phyloP scores from a whole-genome alignment of 139 green algal genomes.

The Desmodesmus armatus region DNA sequence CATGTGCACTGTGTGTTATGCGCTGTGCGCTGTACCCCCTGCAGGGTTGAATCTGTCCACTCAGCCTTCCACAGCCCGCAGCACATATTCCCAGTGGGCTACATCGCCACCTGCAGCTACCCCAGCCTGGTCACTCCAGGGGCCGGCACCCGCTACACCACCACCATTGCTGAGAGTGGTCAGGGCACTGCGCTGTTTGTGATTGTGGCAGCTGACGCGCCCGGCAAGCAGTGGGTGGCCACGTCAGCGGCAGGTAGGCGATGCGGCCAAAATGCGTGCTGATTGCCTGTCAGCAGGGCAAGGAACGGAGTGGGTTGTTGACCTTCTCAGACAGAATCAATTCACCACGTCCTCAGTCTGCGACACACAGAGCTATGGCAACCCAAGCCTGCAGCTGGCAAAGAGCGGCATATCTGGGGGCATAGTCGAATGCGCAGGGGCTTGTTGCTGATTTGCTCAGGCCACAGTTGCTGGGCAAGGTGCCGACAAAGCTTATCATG shows the following conservation, averaged over 20 bases:
- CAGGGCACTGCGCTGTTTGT: slow-evolving; percentile 10
- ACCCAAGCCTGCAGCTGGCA: background rate
- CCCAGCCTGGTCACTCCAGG: background rate
- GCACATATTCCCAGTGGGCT: slow-evolving; percentile 14
- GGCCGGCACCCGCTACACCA: background rate
- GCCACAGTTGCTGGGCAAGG: background rate
- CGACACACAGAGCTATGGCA: background rate
- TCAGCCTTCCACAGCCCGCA: slow-evolving; percentile 1
- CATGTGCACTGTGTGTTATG: background rate
- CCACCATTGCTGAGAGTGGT: slow-evolving; percentile 18
- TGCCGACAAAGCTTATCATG: background rate
- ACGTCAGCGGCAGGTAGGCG: background rate
- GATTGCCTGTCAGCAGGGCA: slow-evolving; percentile 18
- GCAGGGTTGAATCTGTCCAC: background rate
- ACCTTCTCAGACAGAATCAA: background rate
- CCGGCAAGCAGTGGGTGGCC: slow-evolving; percentile 29
- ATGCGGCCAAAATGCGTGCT: too few species aligned
- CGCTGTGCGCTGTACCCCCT: background rate
- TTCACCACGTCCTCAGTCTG: background rate
- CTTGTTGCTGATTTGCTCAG: background rate
- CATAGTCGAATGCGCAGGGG: background rate
- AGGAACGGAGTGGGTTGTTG: slow-evolving; percentile 15
- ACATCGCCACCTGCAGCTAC: background rate
- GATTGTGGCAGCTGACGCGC: slow-evolving; percentile 2
- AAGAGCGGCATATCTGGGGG: background rate